Evolutionary conservation across 257 asterid species (phyloP), one percentile per base, ranked within the genome.

Genomic region (Salvia miltiorrhiza): DNA sequence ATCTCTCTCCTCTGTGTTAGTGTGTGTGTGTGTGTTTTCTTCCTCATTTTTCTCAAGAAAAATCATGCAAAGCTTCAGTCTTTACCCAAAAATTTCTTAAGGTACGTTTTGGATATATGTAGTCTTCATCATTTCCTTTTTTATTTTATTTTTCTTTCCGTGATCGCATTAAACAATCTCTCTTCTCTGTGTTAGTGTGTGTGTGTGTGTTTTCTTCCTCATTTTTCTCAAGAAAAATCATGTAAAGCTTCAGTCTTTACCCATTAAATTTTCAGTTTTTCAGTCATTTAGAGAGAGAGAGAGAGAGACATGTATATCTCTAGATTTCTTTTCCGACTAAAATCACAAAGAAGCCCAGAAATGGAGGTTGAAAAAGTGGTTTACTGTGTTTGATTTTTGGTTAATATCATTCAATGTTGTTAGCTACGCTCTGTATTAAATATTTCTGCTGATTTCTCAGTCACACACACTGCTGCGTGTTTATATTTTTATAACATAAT

Each of bases 371-470:
- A 10, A 50, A n/a, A 59, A 17, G 7, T 21, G 26, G 30, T 14
- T 16, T 32, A 7, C 7, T 4, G 28, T 19, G 5, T 39, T 40
- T 19, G 17, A 10, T 37, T 21, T 12, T 6, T 62, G 20, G 32
- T 62, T 40, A 21, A 41, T 69, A 41, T 69, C 66, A 56, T 55
- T 68, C 35, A 55, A n/a, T 56, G 74, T n/a, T 43, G 66, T 32
- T 67, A 17, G 20, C 7, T 70, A 16, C 49, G n/a, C 11, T 50
- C 7, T 0, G 55, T 24, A 65, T 4, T 63, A 21, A 44, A 21
- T 58, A 35, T n/a, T 35, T 57, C 17, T 45, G 53, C 28, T 56
- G 10, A 21, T 0, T 44, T 6, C 8, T 32, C 43, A 9, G 43
- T 39, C 2, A 4, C 32, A 39, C 0, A 12, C 41, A 19, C 52